phyloP scores from a whole-genome alignment of 306 rosid species.

The Calophaca sinica region DNA sequence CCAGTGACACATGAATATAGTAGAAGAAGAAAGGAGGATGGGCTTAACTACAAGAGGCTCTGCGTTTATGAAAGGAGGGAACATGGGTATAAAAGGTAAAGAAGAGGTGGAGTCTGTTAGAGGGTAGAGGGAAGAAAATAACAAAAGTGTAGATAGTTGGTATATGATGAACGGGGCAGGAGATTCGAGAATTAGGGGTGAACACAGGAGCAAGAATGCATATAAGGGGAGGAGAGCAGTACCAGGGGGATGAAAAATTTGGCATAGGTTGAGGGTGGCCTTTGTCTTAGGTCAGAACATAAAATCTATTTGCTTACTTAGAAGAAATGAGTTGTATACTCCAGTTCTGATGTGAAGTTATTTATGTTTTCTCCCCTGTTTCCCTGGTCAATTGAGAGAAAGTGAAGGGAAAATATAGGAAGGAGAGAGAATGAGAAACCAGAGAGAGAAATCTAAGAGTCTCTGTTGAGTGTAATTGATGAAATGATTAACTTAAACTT shows the following conservation, averaged over 20 bases:
- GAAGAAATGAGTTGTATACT: slow-evolving; percentile 31
- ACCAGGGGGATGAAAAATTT: background rate
- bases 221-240: slow-evolving; percentile 1
- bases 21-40: background rate
- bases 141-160: background rate
- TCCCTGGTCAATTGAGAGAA: slow-evolving; percentile 11
- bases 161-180: background rate
- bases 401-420: slow-evolving; percentile 13
- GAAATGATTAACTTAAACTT: slow-evolving; percentile 16
- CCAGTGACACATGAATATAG: background rate
- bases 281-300: slow-evolving; percentile 6
- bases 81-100: background rate
- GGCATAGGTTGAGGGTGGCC: background rate
- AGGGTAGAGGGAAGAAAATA: slow-evolving; percentile 12
- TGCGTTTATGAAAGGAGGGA: background rate
- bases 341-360: slow-evolving; percentile 32
- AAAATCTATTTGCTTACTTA: slow-evolving; percentile 12
- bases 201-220: background rate
- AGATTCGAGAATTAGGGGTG: background rate
- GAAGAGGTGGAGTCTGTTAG: slow-evolving; percentile 6
- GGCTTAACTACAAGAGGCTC: background rate
- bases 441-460: background rate
- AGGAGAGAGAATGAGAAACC: slow-evolving; percentile 19
- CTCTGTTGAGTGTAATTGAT: slow-evolving; percentile 4
- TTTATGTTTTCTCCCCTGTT: slow-evolving; percentile 29